A percentile compares a stretch with the other conserved stretches of the same genome.
Conservation (phyloP, 768 basidiomycete species). For the Pleurotus cornucopiae region DNA sequence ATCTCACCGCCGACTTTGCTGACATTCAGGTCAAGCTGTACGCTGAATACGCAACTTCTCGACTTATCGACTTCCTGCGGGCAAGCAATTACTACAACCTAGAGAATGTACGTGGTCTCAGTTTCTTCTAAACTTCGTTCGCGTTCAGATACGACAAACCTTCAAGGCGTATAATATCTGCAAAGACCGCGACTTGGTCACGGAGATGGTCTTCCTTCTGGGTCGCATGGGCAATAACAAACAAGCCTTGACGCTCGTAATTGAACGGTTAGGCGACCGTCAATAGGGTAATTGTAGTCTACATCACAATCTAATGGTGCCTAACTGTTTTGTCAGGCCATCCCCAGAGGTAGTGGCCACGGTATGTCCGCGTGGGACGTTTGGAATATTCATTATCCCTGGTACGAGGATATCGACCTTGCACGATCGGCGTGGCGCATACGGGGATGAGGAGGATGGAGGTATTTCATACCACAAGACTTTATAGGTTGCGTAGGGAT, state of each 20-base stretch:
- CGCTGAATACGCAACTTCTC: slow-evolving; percentile 76
- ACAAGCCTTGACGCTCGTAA: slow-evolving; percentile 89
- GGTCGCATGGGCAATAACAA: slow-evolving; percentile 99
- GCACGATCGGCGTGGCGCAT: neutral
- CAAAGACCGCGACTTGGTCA: slow-evolving; percentile 79
- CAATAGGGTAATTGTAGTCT: slow-evolving; percentile 53
- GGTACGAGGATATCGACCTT: slow-evolving; percentile 17
- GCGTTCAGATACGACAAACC: no score
- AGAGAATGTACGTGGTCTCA: slow-evolving; percentile 50
- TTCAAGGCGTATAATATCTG: slow-evolving; percentile 82
- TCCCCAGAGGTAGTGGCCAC: slow-evolving; percentile 23
- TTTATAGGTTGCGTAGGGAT: slow-evolving; percentile 27
- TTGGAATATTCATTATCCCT: slow-evolving; percentile 13
- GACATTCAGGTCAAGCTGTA: slow-evolving; percentile 90
- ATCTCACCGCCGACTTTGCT: slow-evolving; percentile 74
- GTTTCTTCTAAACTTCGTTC: no score
- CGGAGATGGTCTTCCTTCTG: slow-evolving; percentile 96
- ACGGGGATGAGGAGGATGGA: neutral
- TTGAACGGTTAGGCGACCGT: slow-evolving; percentile 92
- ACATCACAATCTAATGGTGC: neutral
- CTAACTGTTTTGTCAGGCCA: slow-evolving; percentile 54
- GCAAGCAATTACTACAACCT: slow-evolving; percentile 90
- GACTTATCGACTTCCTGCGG: slow-evolving; percentile 87
- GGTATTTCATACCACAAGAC: slow-evolving; percentile 13
- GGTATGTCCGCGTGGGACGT: slow-evolving; percentile 10